Conservation (phyloP, 768 basidiomycete genomes). For the Nidularia pulvinata region DNA sequence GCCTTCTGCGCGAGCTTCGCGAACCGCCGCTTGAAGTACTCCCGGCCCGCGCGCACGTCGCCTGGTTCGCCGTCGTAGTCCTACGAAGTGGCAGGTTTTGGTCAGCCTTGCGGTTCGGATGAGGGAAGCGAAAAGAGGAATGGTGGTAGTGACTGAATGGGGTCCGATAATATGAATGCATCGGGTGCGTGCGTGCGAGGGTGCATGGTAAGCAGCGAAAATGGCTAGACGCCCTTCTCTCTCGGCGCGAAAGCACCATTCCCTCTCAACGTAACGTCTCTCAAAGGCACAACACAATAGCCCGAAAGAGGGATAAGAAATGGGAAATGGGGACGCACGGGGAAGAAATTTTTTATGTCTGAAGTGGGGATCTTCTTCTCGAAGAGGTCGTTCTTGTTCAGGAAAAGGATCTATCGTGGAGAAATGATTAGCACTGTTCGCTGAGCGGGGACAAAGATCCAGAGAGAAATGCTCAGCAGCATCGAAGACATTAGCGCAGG, state of each 20-base stretch:
- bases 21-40: constrained; percentile 91
- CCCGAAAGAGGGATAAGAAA: neutral
- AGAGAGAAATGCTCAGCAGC: too few species aligned
- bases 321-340: constrained; percentile 40
- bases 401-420: constrained; percentile 75
- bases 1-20: constrained; percentile 82
- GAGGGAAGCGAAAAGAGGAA: neutral
- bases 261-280: too few species aligned
- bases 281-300: too few species aligned
- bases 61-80: constrained; percentile 83
- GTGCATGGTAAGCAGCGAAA: neutral
- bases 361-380: constrained; percentile 79
- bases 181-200: neutral
- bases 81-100: constrained; percentile 26
- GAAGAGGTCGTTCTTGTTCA: constrained; percentile 97
- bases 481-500: too few species aligned
- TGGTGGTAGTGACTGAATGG: neutral
- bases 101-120: neutral
- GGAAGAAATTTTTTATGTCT: constrained; percentile 88
- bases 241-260: neutral
- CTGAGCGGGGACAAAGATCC: neutral
- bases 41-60: constrained; percentile 74
- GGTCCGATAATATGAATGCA: neutral
- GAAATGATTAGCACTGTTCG: constrained; percentile 1
- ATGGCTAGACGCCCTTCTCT: neutral